Evolutionary conservation across 2,329 filamentous ascomycete species (phyloP).

Genomic region (Elsinoe necatrix): DNA sequence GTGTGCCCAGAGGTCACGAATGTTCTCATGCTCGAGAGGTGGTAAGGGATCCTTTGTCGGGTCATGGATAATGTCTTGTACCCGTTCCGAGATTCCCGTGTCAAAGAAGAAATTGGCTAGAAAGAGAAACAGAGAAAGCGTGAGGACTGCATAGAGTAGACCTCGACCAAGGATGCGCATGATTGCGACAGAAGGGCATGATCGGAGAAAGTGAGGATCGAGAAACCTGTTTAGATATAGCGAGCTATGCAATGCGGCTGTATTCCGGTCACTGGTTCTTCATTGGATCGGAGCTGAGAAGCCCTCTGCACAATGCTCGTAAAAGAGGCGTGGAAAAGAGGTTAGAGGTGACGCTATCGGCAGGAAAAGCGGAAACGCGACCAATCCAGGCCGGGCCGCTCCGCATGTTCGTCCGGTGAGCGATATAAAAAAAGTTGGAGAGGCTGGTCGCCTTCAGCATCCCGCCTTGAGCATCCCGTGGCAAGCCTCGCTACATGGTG

Average conservation of each 20-base stretch:
- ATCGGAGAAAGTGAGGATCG: not conserved
- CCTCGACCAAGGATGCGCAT: conserved; percentile 6
- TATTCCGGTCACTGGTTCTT: not conserved
- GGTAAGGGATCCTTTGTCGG: not conserved
- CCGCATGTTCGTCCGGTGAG: conserved; percentile 1
- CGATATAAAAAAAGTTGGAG: not conserved
- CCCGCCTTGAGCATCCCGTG: not conserved
- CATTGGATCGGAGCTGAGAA: not conserved
- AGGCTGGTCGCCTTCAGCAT: not conserved
- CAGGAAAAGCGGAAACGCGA: not conserved
- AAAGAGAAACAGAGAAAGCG: not conserved
- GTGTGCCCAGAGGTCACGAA: conserved; percentile 3
- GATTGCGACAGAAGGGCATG: not conserved
- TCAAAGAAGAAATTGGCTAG: conserved; percentile 4
- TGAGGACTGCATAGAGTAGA: not conserved
- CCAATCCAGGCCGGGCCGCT: not conserved
- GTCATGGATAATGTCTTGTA: conserved; percentile 8
- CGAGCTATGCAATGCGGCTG: not conserved
- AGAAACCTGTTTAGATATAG: not conserved
- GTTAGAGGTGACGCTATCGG: conserved; percentile 6
- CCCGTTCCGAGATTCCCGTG: conserved; percentile 2
- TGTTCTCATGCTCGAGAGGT: not conserved
- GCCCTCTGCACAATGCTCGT: not conserved
- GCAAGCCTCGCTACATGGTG: not conserved
- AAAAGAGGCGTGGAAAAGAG: not conserved